Evolutionary conservation across 2,329 filamentous ascomycete genomes (phyloP), one percentile per base, ranked within the genome.

Genomic region (Cladophialophora psammophila): DNA sequence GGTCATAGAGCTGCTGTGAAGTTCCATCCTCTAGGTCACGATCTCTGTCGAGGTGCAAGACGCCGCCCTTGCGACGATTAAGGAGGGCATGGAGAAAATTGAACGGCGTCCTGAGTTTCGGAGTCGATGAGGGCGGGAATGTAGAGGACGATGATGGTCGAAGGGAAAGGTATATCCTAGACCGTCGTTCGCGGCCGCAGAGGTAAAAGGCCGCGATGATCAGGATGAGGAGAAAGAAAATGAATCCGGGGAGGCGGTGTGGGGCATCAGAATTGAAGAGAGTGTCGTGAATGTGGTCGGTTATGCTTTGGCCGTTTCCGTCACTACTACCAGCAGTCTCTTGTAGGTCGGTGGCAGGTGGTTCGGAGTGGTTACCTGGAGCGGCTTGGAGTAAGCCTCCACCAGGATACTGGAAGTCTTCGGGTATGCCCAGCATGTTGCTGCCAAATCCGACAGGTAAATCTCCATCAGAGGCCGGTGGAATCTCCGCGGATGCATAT

Each of bases 381-480:
- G 71, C 78, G 10, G 56, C 42, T 66, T 72, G 71, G 26, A 70
- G 57, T 3, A 45, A 34, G 31, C 71, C 69, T 62, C 79, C 74
- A 72, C 79, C 72, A 67, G 94, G 92, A 74, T 89, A 89, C 77
- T 97, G 92, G 77, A 97, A 99, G 76, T 97, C 93, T 3, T 83
- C 75, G 0, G 92, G 90, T 2, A 90, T 84, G 5, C 82, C 84
- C 7, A 83, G 83, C n/a, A 85, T 82, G 75, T 99, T 99, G 79
- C 89, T 93, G 65, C 95, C 95, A 76, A 98, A 98, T 0, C 95
- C 95, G 9, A 99, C 95, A 0, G 94, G 92, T 1, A 94, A 81
- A 15, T 84, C 82, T 50, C 86, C 80, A 18, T 84, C 81, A n/a
- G 52, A 18, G 1, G 82, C 84, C 6, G 84, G 80, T 1, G 91